Evolutionary conservation across 2,329 filamentous ascomycete genomes (phyloP).

Genomic region (Calycina herbarum): DNA sequence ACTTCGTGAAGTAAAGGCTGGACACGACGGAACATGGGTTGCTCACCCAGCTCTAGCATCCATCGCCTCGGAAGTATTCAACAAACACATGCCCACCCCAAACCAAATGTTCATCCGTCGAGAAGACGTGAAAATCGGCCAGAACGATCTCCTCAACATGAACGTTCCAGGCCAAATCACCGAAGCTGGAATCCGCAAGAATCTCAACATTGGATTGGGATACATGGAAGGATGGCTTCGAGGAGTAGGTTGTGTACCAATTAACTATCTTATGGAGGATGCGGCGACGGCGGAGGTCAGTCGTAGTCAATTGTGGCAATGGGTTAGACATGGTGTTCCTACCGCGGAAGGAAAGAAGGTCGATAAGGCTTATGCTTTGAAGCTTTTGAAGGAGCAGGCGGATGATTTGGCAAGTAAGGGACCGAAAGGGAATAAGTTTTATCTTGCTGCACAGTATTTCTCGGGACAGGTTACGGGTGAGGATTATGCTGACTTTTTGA

Average conservation of each 20-base stretch:
- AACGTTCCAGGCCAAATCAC: conserved; percentile 92
- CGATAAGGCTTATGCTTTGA: conserved; percentile 87
- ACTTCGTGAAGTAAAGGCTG: conserved; percentile 90
- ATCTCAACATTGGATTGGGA: conserved; percentile 90
- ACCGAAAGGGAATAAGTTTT: conserved; percentile 86
- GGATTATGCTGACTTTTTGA: conserved; percentile 97
- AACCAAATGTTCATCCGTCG: conserved; percentile 93
- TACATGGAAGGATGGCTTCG: conserved; percentile 99
- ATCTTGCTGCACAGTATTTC: conserved; percentile 90
- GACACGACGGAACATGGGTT: conserved; percentile 96
- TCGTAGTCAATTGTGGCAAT: conserved; percentile 94
- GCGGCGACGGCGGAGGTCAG: conserved; percentile 96
- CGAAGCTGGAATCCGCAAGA: conserved; percentile 94
- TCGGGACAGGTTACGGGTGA: conserved; percentile 90
- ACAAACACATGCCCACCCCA: conserved; percentile 96
- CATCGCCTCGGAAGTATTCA: conserved; percentile 92
- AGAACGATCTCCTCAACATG: conserved; percentile 95
- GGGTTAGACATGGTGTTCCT: conserved; percentile 72
- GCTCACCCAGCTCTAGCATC: conserved; percentile 88
- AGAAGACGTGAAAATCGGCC: conserved; percentile 82
- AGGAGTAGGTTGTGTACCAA: conserved; percentile 92
- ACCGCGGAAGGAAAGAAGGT: conserved; percentile 89
- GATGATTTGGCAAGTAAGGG: conserved; percentile 72
- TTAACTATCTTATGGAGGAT: conserved; percentile 98
- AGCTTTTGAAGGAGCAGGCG: conserved; percentile 82